Evolutionary conservation across 1,284 basidiomycete species (phyloP).

Genomic region (Kalmanozyma brasiliensis): DNA sequence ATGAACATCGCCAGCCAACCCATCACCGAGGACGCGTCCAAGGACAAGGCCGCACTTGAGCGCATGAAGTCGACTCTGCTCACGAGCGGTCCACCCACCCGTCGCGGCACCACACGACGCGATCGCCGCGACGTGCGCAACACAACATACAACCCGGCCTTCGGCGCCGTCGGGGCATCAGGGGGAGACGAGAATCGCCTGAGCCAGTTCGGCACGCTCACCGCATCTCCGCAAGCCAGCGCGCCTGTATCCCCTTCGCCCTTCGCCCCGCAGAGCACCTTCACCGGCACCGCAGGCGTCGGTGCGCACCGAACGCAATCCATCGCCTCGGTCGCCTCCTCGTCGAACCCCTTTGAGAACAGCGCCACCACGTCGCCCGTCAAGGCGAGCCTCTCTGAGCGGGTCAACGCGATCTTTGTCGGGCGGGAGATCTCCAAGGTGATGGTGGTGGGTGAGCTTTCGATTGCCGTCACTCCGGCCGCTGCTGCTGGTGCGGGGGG

Average conservation of each 20-base stretch:
- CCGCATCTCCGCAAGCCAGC: slow-evolving; percentile 26
- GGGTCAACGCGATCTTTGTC: slow-evolving; percentile 71
- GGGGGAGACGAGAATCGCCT: slow-evolving; percentile 22
- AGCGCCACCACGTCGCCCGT: slow-evolving; percentile 24
- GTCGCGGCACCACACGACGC: slow-evolving; percentile 69
- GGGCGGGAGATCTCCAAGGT: slow-evolving; percentile 68
- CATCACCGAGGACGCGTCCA: slow-evolving; percentile 70
- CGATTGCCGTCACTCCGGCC: slow-evolving; percentile 35
- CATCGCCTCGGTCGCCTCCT: slow-evolving; percentile 49
- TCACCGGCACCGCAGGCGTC: slow-evolving; percentile 39
- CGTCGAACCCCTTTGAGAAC: slow-evolving; percentile 52
- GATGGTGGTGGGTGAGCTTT: slow-evolving; percentile 72
- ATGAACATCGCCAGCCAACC: slow-evolving; percentile 69
- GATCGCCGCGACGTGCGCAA: slow-evolving; percentile 71
- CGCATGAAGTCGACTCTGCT: slow-evolving; percentile 71
- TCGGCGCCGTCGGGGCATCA: slow-evolving; percentile 17
- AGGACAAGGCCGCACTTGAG: slow-evolving; percentile 70
- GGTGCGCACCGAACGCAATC: slow-evolving; percentile 52
- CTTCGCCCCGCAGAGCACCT: slow-evolving; percentile 35
- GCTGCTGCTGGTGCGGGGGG: slow-evolving; percentile 8
- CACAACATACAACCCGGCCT: slow-evolving; percentile 67
- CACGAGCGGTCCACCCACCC: slow-evolving; percentile 48
- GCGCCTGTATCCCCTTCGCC: slow-evolving; percentile 35
- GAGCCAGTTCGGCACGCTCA: slow-evolving; percentile 41
- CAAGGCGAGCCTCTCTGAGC: slow-evolving; percentile 70